Evolutionary conservation across 1,284 basidiomycete genomes (phyloP).

Genomic region (Somion occarium): DNA sequence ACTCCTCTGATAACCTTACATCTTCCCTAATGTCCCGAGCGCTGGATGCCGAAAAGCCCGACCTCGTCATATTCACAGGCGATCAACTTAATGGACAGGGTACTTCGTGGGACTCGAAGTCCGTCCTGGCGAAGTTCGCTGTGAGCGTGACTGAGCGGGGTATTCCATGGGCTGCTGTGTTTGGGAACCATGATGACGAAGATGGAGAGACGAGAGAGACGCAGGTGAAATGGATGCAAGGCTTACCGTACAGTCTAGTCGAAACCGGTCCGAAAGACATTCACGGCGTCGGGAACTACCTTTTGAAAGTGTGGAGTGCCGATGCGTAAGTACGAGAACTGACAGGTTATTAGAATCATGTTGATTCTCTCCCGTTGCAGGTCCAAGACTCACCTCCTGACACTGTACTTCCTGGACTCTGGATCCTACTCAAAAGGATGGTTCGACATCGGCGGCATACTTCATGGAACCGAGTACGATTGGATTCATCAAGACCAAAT

Average conservation of each 20-base stretch:
- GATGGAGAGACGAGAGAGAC: conserved; percentile 57
- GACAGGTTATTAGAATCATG: conserved; percentile 5
- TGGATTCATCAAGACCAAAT: conserved; percentile 80
- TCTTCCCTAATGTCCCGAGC: conserved; percentile 60
- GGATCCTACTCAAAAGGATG: conserved; percentile 66
- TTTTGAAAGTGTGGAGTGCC: conserved; percentile 71
- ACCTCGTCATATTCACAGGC: conserved; percentile 85
- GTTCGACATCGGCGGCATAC: conserved; percentile 55
- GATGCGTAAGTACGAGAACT: conserved; percentile 51
- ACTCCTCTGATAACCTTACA: conserved; percentile 70
- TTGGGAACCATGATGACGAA: conserved; percentile 91
- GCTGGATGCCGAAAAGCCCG: conserved; percentile 83
- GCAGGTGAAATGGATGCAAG: conserved; percentile 71
- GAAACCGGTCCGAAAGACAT: conserved; percentile 76
- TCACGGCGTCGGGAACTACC: conserved; percentile 85
- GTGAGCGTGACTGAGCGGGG: conserved; percentile 67
- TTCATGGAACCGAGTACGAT: conserved; percentile 70
- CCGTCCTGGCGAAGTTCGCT: conserved; percentile 86
- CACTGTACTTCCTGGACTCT: conserved; percentile 92
- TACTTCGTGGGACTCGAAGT: conserved; percentile 83
- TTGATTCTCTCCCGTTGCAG: conserved; percentile 31
- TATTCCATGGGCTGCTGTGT: conserved; percentile 87
- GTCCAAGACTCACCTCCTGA: conserved; percentile 83
- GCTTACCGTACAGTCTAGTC: conserved; percentile 82
- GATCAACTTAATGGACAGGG: conserved; percentile 87